Base-by-base conservation (phyloP, 352 stramenopile species). In the Phytophthora pluvialis region DNA sequence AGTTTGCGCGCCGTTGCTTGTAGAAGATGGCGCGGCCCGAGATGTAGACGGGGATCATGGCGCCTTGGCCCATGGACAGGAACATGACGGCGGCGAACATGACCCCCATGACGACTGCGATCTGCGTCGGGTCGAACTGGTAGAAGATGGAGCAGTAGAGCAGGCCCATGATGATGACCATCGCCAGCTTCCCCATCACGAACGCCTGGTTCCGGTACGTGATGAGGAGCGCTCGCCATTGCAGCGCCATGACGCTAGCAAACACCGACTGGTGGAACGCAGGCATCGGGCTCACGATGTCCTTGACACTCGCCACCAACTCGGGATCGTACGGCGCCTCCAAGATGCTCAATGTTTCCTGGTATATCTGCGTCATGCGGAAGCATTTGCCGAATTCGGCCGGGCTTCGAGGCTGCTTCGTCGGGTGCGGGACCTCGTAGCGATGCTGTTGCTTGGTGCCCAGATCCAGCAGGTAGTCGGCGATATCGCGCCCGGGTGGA, bases 221-320 rank as follows among this genome's bases (percentile, higher is more conserved):
- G 7, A 97, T 70, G 15, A 80, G 67, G 29, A 90, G 60, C 29
- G 90, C 74, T 8, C 91, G 83, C 15, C 45, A 49, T 12, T 77
- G 47, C 5, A 83, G 44, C 7, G 70, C 46, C 33, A 60, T 43
- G n/a, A 66, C 66, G 43, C 45, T 76, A 3, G 18, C 32, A n/a
- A 49, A 52, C 10, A 76, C 56, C n/a, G 54, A 71, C 54, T 73
- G 70, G 40, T 76, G 67, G 36, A 78, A 76, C 16, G 61, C 47
- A 1, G 67, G 67, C 67, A 77, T 79, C 7, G 38, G 26, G 11
- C 62, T 28, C n/a, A 79, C 68, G 16, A 74, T 60, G 16, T 67
- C 40, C 7, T 55, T 53, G 9, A 64, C 55, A 36, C 53, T 75
- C 11, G n/a, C 48, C 13, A 73, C 36, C 45, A 72, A 31, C 31